Base-by-base conservation (phyloP, 148 eudicot genomes). In the Agrostemma githago region DNA sequence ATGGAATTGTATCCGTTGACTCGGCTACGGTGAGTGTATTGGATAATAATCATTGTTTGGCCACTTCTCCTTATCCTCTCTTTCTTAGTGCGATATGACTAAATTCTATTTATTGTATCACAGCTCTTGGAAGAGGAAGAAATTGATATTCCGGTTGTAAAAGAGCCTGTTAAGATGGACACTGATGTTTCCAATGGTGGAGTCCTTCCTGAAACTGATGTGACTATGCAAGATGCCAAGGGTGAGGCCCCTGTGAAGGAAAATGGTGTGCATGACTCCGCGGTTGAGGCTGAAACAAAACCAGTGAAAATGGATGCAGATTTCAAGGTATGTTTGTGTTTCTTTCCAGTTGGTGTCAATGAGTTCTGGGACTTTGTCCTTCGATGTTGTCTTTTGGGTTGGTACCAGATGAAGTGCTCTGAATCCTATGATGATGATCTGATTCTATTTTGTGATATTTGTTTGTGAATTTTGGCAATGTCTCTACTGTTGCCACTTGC, bases 41-140 rank as follows among this genome's bases (percentile, higher is more conserved):
- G 4, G 0, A 51, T 14, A 5, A 4, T 16, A 0, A 16, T 51
- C 20, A 15, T 53, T 70, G 6, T 51, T 46, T 43, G 5, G 9
- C 4, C 15, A 7, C 38, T 46, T 9, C 51, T 15, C 42, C 6
- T 12, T 0, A 59, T 58, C 60, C 58, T 7, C 26, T 37, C 48
- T 53, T 4, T 16, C 8, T 19, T 44, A 4, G 17, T 44, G 42
- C 4, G 42, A 59, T 15, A 62, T 8, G 17, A 37, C 15, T 51
- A 3, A 51, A 51, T 51, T 8, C 4, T 39, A 14, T 56, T 48
- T 4, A 44, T 48, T 59, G 26, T 67, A 48, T 66, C 53, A 58
- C 80, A 94, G 98, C 93, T 94, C 65, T 79, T 91, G 70, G 97
- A 95, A 79, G 98, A 94, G 83, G 98, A 94, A 80, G 96, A 94